Evolutionary conservation across 2,329 filamentous ascomycete genomes (phyloP).

Genomic region (Pseudogymnoascus sp.): DNA sequence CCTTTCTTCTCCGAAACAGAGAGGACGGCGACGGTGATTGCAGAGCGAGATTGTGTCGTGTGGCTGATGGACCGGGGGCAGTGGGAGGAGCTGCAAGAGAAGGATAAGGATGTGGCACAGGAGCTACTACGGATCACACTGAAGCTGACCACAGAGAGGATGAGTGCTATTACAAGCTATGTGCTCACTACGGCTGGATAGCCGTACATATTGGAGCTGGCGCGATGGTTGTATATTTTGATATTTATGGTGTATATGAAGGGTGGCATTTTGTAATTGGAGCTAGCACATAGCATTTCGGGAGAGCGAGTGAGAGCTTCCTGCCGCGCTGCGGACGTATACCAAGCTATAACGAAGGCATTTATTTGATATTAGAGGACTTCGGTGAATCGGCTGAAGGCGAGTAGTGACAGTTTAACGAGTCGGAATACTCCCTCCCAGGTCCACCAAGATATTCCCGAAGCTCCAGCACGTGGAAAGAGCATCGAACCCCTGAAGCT

Average conservation of each 20-base stretch:
- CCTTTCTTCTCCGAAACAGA: slow-evolving; percentile 92
- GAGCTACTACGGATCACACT: slow-evolving; percentile 83
- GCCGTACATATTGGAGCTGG: neutral
- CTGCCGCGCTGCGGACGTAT: neutral
- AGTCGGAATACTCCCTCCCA: neutral
- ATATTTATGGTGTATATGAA: neutral
- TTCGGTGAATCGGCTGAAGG: neutral
- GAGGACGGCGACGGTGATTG: slow-evolving; percentile 74
- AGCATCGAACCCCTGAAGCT: neutral
- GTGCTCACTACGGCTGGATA: slow-evolving; percentile 38
- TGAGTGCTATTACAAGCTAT: slow-evolving; percentile 62
- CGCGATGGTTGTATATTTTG: neutral
- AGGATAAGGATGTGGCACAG: slow-evolving; percentile 69
- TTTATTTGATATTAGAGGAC: neutral
- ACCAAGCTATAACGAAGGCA: neutral
- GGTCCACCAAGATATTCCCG: neutral
- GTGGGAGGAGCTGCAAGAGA: slow-evolving; percentile 67
- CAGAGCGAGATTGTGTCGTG: slow-evolving; percentile 72
- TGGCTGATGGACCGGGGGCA: slow-evolving; percentile 71
- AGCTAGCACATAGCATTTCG: neutral
- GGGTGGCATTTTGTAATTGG: neutral
- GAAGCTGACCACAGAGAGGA: slow-evolving; percentile 89
- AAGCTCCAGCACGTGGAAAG: neutral
- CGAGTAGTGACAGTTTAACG: neutral
- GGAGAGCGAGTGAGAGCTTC: neutral